These are phyloP conservation scores for Eucalyptus tenuipes DNA, from an alignment of 345 rosid species.

Conservation along the genomic window DNA sequence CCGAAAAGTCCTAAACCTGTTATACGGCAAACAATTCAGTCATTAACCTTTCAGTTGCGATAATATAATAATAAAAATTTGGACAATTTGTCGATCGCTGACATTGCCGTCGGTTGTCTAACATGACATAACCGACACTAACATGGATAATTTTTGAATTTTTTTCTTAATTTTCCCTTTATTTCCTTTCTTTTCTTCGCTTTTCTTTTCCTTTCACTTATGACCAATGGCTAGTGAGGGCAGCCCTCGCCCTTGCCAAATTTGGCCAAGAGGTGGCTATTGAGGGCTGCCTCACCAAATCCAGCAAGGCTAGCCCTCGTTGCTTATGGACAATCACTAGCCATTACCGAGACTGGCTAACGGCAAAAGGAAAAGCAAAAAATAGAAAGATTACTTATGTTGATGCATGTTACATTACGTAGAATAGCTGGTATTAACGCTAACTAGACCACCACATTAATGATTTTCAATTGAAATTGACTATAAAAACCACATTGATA, in stretches of 20 bases:
- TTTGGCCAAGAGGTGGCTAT: neutral
- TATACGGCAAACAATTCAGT: fast-evolving
- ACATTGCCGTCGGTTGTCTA: fast-evolving
- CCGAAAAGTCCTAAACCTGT: neutral
- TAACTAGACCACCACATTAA: neutral
- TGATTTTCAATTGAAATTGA: neutral
- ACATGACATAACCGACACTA: fast-evolving
- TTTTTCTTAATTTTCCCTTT: neutral
- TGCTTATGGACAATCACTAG: fast-evolving
- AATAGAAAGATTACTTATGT: neutral
- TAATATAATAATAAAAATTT: neutral
- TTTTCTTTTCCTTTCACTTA: neutral
- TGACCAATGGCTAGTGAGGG: fast-evolving
- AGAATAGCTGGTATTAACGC: fast-evolving
- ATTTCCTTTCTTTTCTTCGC: neutral
- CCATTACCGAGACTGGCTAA: fast-evolving
- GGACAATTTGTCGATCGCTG: fast-evolving
- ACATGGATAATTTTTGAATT: fast-evolving
- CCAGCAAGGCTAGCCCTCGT: neutral
- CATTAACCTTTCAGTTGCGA: neutral
- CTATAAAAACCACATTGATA: fast-evolving
- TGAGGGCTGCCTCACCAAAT: neutral
- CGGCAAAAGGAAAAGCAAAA: neutral
- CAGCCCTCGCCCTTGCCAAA: neutral
- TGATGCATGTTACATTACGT: fast-evolving